A percentile compares a stretch with the other conserved stretches of the same genome.
These are phyloP conservation scores for Rhizophora apiculata DNA, from an alignment of 345 rosid species.

Conservation along the genomic window DNA sequence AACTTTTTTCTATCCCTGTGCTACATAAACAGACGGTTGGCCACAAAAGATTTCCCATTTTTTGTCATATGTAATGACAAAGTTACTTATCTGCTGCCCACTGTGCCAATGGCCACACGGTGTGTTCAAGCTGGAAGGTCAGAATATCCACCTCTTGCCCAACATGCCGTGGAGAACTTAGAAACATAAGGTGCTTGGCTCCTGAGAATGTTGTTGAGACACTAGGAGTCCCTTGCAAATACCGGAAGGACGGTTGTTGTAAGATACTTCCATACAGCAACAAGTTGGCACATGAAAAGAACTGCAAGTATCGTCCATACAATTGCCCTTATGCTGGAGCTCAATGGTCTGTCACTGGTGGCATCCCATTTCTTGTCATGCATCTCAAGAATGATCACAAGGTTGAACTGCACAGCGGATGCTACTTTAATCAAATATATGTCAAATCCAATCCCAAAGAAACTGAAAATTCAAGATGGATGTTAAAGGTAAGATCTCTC, in stretches of 20 bases:
- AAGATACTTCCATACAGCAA: conserved; percentile 15
- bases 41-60: no score
- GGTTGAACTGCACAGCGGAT: conserved; percentile 89
- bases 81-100: no score
- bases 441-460: conserved; percentile 80
- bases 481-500: conserved; percentile 68
- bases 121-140: not conserved
- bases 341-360: conserved; percentile 78
- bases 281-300: conserved; percentile 77
- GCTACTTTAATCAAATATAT: conserved; percentile 84
- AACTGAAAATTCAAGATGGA: conserved; percentile 94
- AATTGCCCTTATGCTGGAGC: conserved; percentile 87
- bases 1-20: no score
- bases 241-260: conserved; percentile 65
- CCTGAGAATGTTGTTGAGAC: conserved; percentile 84
- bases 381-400: conserved; percentile 88
- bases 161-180: conserved; percentile 80
- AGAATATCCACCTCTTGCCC: conserved; percentile 28
- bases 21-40: no score
- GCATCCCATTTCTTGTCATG: conserved; percentile 56
- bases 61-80: no score
- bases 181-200: conserved; percentile 83
- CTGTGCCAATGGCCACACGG: not conserved
- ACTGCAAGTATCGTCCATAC: conserved; percentile 68
- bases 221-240: conserved; percentile 73